Evolutionary conservation across 176 grass and related monocot species (phyloP), one percentile per base, ranked within the genome.

Genomic region (Echinochloa phyllopogon): DNA sequence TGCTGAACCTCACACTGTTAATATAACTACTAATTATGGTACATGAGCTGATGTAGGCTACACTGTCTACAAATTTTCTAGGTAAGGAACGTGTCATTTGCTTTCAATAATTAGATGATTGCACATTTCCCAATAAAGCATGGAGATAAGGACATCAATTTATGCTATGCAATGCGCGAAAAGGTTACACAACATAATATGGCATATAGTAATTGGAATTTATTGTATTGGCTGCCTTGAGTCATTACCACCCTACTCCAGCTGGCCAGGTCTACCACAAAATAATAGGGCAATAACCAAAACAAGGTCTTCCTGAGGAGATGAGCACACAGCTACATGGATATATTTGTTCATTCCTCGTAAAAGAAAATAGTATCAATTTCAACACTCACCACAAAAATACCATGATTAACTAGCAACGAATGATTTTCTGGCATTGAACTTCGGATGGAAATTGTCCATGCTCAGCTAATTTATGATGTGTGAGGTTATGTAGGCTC

Each of bases 351-450:
- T 33, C 41, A 29, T 47, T 27, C 57, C n/a, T 10, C 23, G 0
- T 62, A 42, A 60, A 60, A 57, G 33, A 58, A 27, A 60, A 20
- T 10, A 45, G 57, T 29, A 27, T 11, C 39, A 62, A 78, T 63
- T 47, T 62, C n/a, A 74, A 44, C 14, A 2, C 23, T 10, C 40
- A 12, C 62, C n/a, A 16, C 45, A 29, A 25, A 29, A 17, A 11
- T 24, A 63, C 18, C 23, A 64, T 10, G 50, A 75, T 9, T 27
- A 17, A 10, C 8, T 72, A 69, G 20, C 66, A 44, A 44, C 10
- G 27, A 77, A 25, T 77, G 47, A 72, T 51, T 67, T 85, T 79
- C 57, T 53, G 76, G 36, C n/a, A 80, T 65, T 27, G 23, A 73
- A 86, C 27, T 43, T 62, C 0, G 45, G 43, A 63, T 16, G 3